Evolutionary conservation across 768 basidiomycete genomes (phyloP).

Genomic region (Infundibulicybe gibba): DNA sequence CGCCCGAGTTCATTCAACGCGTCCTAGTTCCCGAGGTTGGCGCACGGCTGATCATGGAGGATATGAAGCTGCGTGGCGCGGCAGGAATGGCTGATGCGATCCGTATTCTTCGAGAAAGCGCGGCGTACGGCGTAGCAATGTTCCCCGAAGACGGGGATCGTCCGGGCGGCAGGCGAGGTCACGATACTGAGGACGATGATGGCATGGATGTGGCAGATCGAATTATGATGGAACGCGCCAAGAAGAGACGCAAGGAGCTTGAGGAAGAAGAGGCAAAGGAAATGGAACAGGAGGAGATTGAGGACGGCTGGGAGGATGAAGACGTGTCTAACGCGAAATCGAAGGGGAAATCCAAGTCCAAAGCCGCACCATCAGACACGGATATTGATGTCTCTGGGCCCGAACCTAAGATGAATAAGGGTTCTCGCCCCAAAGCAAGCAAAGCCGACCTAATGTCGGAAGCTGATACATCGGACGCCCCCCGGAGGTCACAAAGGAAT

Average conservation of each 20-base stretch:
- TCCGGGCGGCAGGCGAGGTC: conserved; percentile 10
- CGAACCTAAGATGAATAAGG: too few relatives aligned
- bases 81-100: conserved; percentile 42
- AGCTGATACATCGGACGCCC: too few relatives aligned
- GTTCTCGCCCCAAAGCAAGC: too few relatives aligned
- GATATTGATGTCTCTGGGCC: neutral
- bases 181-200: conserved; percentile 17
- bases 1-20: conserved; percentile 74
- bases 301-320: conserved; percentile 9
- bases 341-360: conserved; percentile 10
- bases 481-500: too few relatives aligned
- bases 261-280: conserved; percentile 36
- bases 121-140: conserved; percentile 81
- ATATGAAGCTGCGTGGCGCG: conserved; percentile 46
- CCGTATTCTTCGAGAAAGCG: conserved; percentile 66
- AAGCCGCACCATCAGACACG: neutral
- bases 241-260: conserved; percentile 47
- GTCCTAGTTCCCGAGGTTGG: conserved; percentile 91
- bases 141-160: conserved; percentile 62
- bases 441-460: too few relatives aligned
- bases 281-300: conserved; percentile 17
- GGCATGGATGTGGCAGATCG: conserved; percentile 42
- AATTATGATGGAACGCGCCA: conserved; percentile 53
- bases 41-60: conserved; percentile 76
- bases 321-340: conserved; percentile 7